phyloP scores from a whole-genome alignment of 495 filamentous ascomycete species.

The Penicillium parvum region DNA sequence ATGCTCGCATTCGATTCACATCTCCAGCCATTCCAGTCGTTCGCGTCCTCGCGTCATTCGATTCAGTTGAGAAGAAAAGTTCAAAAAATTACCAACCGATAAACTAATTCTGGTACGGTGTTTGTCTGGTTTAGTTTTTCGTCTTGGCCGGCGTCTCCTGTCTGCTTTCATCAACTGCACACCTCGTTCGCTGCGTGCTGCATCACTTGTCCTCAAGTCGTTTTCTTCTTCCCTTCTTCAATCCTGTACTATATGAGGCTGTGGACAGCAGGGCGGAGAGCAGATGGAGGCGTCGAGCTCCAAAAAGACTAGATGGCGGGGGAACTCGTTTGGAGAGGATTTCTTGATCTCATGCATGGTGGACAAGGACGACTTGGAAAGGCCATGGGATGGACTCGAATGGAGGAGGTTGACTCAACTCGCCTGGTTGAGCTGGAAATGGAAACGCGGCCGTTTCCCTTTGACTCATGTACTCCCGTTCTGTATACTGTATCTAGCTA shows the following conservation, averaged over 20 bases:
- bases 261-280: constrained; percentile 14
- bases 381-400: not conserved
- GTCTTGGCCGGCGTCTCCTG: constrained; percentile 16
- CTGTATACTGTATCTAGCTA: constrained; percentile 24
- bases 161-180: constrained; percentile 12
- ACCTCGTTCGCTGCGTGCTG: constrained; percentile 1
- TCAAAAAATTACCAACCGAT: constrained; percentile 26
- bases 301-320: constrained; percentile 31
- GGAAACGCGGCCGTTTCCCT: constrained; percentile 16
- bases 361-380: constrained; percentile 12
- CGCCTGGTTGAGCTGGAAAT: not conserved
- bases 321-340: constrained; percentile 10
- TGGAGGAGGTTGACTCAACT: not conserved
- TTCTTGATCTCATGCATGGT: constrained; percentile 15
- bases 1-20: constrained; percentile 1
- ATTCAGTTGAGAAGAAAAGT: constrained; percentile 30
- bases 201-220: constrained; percentile 9
- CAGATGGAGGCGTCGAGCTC: constrained; percentile 13
- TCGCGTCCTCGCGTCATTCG: constrained; percentile 13
- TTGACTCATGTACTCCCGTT: constrained; percentile 14
- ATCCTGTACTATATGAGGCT: constrained; percentile 25
- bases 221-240: constrained; percentile 16
- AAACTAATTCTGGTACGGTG: constrained; percentile 21
- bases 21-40: constrained; percentile 6
- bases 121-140: constrained; percentile 16